These are phyloP conservation scores for Eucalyptus cloeziana DNA, from an alignment of 345 rosid genomes.

Conservation along the genomic window DNA sequence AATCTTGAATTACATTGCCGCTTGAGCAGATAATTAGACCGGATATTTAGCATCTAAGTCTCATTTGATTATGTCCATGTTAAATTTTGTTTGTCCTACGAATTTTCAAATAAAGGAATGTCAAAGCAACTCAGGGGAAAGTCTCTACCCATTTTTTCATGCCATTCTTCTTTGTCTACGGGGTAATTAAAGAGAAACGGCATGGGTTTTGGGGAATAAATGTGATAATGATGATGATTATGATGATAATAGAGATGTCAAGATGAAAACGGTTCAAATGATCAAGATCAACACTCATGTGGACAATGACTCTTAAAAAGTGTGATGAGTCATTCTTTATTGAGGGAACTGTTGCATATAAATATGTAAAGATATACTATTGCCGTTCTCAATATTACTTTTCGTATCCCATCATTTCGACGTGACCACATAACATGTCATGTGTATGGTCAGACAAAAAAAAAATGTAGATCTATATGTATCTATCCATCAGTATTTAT, in stretches of 20 bases:
- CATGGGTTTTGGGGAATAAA: background rate
- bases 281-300: background rate
- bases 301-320: background rate
- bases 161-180: background rate
- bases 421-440: background rate
- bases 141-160: background rate
- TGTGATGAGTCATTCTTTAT: background rate
- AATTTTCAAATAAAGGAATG: background rate
- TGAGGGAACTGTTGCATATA: background rate
- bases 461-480: background rate
- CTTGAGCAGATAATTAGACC: background rate
- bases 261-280: background rate
- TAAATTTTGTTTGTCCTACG: background rate
- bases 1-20: background rate
- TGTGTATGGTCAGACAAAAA: background rate
- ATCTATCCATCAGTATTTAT: accelerated
- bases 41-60: background rate
- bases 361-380: background rate
- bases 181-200: background rate
- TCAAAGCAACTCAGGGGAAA: background rate
- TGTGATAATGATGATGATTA: background rate
- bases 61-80: background rate
- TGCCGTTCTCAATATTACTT: background rate
- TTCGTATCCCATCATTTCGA: background rate
- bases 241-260: background rate